phyloP scores from a whole-genome alignment of 352 stramenopile genomes.

The Pythium phragmitis region DNA sequence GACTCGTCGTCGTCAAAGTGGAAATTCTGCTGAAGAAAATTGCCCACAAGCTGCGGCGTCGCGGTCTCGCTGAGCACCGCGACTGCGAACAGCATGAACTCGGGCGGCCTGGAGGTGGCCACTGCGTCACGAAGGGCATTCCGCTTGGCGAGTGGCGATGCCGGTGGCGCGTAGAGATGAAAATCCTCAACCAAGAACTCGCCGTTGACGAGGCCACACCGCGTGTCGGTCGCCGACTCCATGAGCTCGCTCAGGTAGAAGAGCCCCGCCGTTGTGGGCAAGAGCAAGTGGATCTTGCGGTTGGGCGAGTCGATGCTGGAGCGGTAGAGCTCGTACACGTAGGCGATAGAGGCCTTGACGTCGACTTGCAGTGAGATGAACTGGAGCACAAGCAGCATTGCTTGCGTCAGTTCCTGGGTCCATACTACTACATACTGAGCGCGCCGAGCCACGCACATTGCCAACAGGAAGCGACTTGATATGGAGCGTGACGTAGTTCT shows the following conservation, averaged over 20 bases:
- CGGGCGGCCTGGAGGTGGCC: conserved; percentile 15
- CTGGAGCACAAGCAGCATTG: conserved; percentile 12
- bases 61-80: conserved; percentile 53
- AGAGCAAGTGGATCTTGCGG: conserved; percentile 59
- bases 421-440: neutral
- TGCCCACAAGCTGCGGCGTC: conserved; percentile 56
- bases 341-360: conserved; percentile 46
- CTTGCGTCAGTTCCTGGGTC: no score
- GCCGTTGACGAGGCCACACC: conserved; percentile 62
- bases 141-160: conserved; percentile 12
- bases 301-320: conserved; percentile 55
- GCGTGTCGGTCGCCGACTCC: conserved; percentile 56
- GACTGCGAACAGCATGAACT: conserved; percentile 73
- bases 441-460: conserved; percentile 36
- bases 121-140: neutral
- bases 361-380: conserved; percentile 63
- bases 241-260: conserved; percentile 74
- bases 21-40: conserved; percentile 80
- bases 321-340: conserved; percentile 80
- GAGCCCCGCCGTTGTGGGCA: conserved; percentile 60
- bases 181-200: conserved; percentile 73
- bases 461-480: conserved; percentile 79
- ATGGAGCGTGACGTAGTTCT: conserved; percentile 61
- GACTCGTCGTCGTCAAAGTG: conserved; percentile 32
- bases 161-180: conserved; percentile 31